Evolutionary conservation across 192 early-diverging fungal genomes (phyloP).

Genomic region (Gaertneriomyces sp.): DNA sequence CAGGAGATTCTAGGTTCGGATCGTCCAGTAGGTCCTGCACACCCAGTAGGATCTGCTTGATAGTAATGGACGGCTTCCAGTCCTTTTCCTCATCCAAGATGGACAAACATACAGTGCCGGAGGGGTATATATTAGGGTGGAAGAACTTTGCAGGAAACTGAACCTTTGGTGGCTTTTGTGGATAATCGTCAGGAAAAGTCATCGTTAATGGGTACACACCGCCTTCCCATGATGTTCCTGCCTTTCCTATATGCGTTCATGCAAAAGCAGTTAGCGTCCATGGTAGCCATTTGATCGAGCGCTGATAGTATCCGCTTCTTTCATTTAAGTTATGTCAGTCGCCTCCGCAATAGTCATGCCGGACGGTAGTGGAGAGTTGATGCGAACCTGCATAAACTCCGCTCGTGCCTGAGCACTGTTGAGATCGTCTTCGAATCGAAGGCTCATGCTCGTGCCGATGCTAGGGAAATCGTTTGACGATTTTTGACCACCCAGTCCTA

Average conservation of each 20-base stretch:
- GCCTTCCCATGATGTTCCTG: constrained; percentile 70
- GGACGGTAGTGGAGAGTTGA: no score
- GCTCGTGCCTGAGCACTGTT: no score
- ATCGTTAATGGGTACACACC: constrained; percentile 83
- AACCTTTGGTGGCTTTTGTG: constrained; percentile 83
- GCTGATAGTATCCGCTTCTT: not conserved
- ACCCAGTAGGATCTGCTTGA: constrained; percentile 96
- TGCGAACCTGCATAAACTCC: no score
- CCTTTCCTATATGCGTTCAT: constrained; percentile 34
- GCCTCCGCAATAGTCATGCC: no score
- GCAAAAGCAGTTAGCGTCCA: no score
- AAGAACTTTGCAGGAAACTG: constrained; percentile 38
- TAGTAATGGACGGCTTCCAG: constrained; percentile 73
- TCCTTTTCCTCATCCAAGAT: constrained; percentile 94
- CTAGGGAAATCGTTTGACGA: no score
- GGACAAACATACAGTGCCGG: constrained; percentile 94
- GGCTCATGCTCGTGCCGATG: no score
- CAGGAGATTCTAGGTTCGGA: constrained; percentile 88
- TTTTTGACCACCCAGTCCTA: no score
- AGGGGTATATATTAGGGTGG: constrained; percentile 92
- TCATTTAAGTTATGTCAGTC: not conserved
- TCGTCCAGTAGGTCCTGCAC: constrained; percentile 86
- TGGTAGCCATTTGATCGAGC: no score
- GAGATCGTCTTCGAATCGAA: no score
- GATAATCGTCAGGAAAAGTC: constrained; percentile 85